Percentiles rank a stretch among this genome's conserved stretches.
These are phyloP conservation scores for Phyllosticta citrichinensis DNA, from an alignment of 2,329 filamentous ascomycete species.

Conservation along the genomic window DNA sequence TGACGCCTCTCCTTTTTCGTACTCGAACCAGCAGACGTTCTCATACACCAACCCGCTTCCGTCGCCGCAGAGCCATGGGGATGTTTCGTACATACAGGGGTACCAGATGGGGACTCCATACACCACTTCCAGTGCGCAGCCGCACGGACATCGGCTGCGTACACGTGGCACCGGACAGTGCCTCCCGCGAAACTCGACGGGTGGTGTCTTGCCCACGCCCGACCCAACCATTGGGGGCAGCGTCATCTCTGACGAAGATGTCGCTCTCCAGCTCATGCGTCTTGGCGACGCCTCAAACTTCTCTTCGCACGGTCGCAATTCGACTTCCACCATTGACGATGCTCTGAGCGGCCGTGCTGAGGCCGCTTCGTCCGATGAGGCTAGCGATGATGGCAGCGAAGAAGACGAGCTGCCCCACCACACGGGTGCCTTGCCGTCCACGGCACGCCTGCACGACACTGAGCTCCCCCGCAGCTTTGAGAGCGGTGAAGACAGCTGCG, in stretches of 20 bases:
- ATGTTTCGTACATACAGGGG: constrained; percentile 26
- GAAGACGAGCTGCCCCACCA: constrained; percentile 43
- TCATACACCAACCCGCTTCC: constrained; percentile 67
- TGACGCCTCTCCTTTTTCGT: constrained; percentile 63
- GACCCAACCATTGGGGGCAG: constrained; percentile 88
- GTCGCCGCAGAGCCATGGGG: constrained; percentile 67
- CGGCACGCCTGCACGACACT: constrained; percentile 13
- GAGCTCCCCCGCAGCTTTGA: constrained; percentile 38
- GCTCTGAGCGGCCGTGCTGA: constrained; percentile 87
- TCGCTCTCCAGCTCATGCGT: constrained; percentile 92
- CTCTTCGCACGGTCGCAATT: constrained; percentile 75
- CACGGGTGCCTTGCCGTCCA: background rate
- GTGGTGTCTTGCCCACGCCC: constrained; percentile 61
- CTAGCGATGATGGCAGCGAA: constrained; percentile 64
- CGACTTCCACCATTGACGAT: constrained; percentile 86
- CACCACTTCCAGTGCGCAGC: constrained; percentile 22
- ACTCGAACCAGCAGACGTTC: constrained; percentile 69
- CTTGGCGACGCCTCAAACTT: constrained; percentile 90
- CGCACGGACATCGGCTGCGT: constrained; percentile 25
- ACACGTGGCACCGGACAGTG: constrained; percentile 28
- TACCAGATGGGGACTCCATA: constrained; percentile 24
- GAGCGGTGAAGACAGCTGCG: constrained; percentile 47
- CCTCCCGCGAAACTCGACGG: constrained; percentile 31
- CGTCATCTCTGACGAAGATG: constrained; percentile 96
- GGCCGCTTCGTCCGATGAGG: constrained; percentile 57